Base-by-base conservation (phyloP, 116 monocot species). In the Iris pallida region DNA sequence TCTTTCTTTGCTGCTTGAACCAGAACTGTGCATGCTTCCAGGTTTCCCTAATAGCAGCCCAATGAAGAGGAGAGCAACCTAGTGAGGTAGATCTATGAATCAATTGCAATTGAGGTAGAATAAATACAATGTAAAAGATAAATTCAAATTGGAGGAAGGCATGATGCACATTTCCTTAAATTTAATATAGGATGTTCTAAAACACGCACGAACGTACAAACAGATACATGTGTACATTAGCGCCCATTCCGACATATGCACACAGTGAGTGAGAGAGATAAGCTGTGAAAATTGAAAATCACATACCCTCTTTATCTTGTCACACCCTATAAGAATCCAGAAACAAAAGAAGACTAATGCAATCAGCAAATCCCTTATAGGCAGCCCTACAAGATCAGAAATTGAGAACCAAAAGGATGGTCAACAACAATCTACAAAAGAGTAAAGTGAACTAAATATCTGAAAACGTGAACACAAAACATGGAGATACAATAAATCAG, bases 11-110 rank as follows among this genome's bases (percentile, higher is more conserved):
- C 91, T 45, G 86, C 95, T 68, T 95, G 95, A 75, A 95, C 84
- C 41, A 95, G 71, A 15, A 95, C 88, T 16, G 95, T 95, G 62
- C 91, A 88, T 20, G 91, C 88, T 73, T 95, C 95, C 45, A 95
- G 76, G 69, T 95, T 91, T 54, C 95, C 61, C 73, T 90, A 51
- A 91, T 88, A 71, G 95, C 91, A 72, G 95, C 88, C 95, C 95
- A 95, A 80, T 95, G 95, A 69, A 95, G 90, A 76, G 95, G 91
- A 74, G 95, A 91, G 66, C 91, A 95, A 54, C 95, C 95, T 95
- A 76, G 43, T 56, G 43, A 71, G 43, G 17, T 9, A 51, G 49
- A 51, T 51, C 13, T 51, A 13, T 51, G 49, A 51, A 51, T 51
- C 49, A 51, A 51, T 51, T 51, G 13, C 49, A 51, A 51, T 51